Percentiles rank a stretch among this genome's conserved stretches.
Conservation (phyloP, 1,284 basidiomycete genomes). For the Spongiforma sp. region DNA sequence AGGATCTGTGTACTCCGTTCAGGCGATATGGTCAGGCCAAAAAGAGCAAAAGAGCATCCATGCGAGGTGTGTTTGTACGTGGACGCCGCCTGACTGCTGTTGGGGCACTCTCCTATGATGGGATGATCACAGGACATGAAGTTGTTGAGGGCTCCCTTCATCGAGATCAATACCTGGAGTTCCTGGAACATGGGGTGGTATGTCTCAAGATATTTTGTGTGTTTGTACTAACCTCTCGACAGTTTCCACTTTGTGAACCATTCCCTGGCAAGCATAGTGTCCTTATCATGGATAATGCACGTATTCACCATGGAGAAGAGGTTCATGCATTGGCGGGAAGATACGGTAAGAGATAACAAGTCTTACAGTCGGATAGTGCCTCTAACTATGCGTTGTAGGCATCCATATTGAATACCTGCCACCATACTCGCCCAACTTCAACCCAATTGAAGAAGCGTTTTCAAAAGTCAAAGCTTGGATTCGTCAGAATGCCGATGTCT, state of each 20-base stretch:
- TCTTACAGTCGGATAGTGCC: neutral
- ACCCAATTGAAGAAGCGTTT: neutral
- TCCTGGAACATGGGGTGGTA: too few relatives aligned
- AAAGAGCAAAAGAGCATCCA: too few relatives aligned
- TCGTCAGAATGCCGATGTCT: neutral
- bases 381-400: neutral
- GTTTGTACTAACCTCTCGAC: too few relatives aligned
- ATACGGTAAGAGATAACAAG: neutral
- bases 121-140: too few relatives aligned
- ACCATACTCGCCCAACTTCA: neutral
- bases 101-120: too few relatives aligned
- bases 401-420: neutral
- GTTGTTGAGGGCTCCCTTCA: too few relatives aligned
- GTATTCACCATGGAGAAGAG: neutral
- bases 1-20: too few relatives aligned
- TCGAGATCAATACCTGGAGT: too few relatives aligned
- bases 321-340: neutral
- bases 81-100: too few relatives aligned
- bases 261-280: neutral
- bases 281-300: neutral
- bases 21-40: too few relatives aligned
- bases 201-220: too few relatives aligned
- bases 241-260: neutral
- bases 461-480: neutral
- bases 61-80: too few relatives aligned